Conservation (phyloP, 176 grass and related monocot genomes). For the Oryza brachyantha region DNA sequence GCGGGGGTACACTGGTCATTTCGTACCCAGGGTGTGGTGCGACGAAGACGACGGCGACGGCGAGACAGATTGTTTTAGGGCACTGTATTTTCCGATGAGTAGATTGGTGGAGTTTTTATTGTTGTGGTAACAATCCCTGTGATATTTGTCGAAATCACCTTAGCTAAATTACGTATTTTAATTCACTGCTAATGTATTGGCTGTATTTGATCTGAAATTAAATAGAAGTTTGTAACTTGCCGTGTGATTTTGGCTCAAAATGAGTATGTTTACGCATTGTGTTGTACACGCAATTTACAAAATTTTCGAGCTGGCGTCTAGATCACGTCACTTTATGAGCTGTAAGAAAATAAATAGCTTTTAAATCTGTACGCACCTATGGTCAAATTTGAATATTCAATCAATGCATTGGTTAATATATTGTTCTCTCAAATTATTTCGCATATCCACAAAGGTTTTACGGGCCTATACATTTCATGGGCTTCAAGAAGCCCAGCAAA, state of each 20-base stretch:
- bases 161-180: not conserved
- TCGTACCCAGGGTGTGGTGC: slow-evolving; percentile 1
- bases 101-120: not conserved
- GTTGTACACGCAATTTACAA: not conserved
- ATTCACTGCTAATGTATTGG: not conserved
- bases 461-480: not conserved
- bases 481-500: not conserved
- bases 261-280: too few species aligned
- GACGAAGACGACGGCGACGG: not conserved
- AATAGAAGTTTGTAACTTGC: not conserved
- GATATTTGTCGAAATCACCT: not conserved
- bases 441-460: too few species aligned
- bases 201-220: not conserved
- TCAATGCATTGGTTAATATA: too few species aligned
- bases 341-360: not conserved
- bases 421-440: too few species aligned
- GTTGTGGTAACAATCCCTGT: not conserved
- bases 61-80: not conserved
- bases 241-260: slow-evolving; percentile 1
- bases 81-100: slow-evolving; percentile 21
- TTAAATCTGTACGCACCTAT: not conserved
- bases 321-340: slow-evolving; percentile 9
- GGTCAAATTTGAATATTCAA: not conserved
- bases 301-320: not conserved
- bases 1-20: slow-evolving; percentile 15